Evolutionary conservation across 192 early-diverging fungal species (phyloP), one percentile per base, ranked within the genome.

Genomic region (Dissophora globulifera): DNA sequence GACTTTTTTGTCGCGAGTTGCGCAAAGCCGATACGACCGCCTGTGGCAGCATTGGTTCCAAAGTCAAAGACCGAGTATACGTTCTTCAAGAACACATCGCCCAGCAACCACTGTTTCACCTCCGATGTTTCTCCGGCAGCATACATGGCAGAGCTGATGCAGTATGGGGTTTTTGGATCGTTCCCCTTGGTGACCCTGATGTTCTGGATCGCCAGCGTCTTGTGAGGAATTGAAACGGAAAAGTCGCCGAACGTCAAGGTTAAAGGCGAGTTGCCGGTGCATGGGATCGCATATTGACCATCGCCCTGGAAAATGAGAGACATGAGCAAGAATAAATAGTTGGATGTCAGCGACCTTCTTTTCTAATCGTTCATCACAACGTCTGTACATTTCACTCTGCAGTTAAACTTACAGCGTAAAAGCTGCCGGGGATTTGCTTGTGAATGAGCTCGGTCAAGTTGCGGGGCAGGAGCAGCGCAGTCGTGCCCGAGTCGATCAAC

Each of bases 401-500:
- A 40, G 19, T 33, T 16, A 23, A 23, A 25, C 57, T 50, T 47
- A 52, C 47, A 23, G 50, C 20, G 31, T 64, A 49, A 1, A 42
- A 17, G 31, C 84, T 65, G 12, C 76, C 75, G 1, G 79, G 76
- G 35, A 88, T 85, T 1, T 22, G 52, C 5, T 47, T 46, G 58
- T 88, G 84, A 25, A 88, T 72, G 29, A 58, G 55, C 1, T 78
- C 46, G 0, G 81, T 56, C 16, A 80, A 57, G 0, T 35, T 33
- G 16, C 74, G 29, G 5, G 87, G 84, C 0, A 83, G 43, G 75
- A 91, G 60, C 46, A 86, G 62, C 5, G 84, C 55, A 1, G 86
- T 82, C 22, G 87, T 87, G 11, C 87, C 87, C 7, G 86, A 87
- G 55, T 89, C 87, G 12, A 88, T 81, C n/a, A 83, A 81, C 13